Base-by-base conservation (phyloP, 257 asterid genomes). In the Jacaranda mimosifolia region DNA sequence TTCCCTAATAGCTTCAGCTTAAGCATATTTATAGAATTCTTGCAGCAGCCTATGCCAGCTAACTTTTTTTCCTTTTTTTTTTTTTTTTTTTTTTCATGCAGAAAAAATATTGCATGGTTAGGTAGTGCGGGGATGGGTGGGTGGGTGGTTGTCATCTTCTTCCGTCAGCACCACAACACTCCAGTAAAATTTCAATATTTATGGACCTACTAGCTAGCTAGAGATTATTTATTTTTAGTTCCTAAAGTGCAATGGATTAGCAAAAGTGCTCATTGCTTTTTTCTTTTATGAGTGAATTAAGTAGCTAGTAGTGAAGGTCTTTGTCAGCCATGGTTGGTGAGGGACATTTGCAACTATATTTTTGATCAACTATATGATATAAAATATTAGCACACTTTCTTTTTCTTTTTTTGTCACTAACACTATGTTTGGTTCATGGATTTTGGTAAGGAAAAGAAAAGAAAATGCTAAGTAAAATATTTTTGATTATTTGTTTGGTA, bases 11-110 rank as follows among this genome's bases (percentile, higher is more conserved):
- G 63, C 56, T 62, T 68, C 39, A 36, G 64, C 45, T 80, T 18
- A 26, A 32, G 73, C 80, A 26, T 76, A 69, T 75, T 80, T 80
- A 80, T 80, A 79, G 59, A 48, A 45, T 43, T 72, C 75, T 45
- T 43, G 35, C 3, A n/a, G 46, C 35, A 38, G 14, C 46, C 38
- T 51, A 46, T 26, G 52, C 60, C 70, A 64, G 55, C 53, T 26
- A 63, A 55, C 5, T 6, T 5, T 15, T 12, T 35, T 10, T 32
- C 4, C 32, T 48, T 21, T 42, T 63, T 6, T 19, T 45, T 36
- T 17, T 10, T 9, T 3, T 32, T 62, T 13, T 46, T 62, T 3
- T 10, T 35, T 62, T 67, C 45, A 59, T 69, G 26, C 48, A 69
- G 11, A 70, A 40, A 14, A 8, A 6, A 68, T 72, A 72, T 36